Evolutionary conservation across 805 yeast genomes (phyloP).

Genomic region (Pichia nakasei): DNA sequence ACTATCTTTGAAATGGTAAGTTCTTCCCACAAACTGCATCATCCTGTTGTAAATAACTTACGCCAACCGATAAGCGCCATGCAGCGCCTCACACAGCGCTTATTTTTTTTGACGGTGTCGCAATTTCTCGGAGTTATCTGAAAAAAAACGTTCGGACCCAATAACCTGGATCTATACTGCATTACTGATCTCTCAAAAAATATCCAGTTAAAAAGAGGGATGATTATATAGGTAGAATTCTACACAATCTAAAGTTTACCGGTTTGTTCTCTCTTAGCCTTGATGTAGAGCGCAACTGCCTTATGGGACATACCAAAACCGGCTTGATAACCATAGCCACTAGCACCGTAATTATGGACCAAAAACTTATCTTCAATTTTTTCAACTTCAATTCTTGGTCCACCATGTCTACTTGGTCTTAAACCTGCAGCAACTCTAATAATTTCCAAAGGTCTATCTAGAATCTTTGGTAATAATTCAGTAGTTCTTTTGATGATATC

Average conservation of each 20-base stretch:
- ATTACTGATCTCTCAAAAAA: too few species aligned
- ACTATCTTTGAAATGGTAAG: background rate
- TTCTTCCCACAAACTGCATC: background rate
- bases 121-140: too few species aligned
- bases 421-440: constrained; percentile 63
- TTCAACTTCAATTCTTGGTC: constrained; percentile 60
- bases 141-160: too few species aligned
- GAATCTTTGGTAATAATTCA: constrained; percentile 40
- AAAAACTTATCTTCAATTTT: constrained; percentile 33
- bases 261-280: constrained; percentile 7
- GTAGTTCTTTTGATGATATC: constrained; percentile 56
- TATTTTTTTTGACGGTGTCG: too few species aligned
- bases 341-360: constrained; percentile 67
- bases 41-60: background rate
- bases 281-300: constrained; percentile 32
- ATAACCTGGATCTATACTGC: too few species aligned
- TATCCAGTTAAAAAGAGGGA: too few species aligned
- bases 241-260: constrained; percentile 5
- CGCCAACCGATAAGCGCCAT: too few species aligned
- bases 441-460: constrained; percentile 38
- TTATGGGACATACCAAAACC: constrained; percentile 51
- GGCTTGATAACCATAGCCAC: constrained; percentile 60
- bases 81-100: too few species aligned
- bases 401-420: constrained; percentile 71
- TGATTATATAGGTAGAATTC: too few species aligned